Evolutionary conservation across 306 rosid species (phyloP), one percentile per base, ranked within the genome.

Genomic region (Ormosia emarginata): DNA sequence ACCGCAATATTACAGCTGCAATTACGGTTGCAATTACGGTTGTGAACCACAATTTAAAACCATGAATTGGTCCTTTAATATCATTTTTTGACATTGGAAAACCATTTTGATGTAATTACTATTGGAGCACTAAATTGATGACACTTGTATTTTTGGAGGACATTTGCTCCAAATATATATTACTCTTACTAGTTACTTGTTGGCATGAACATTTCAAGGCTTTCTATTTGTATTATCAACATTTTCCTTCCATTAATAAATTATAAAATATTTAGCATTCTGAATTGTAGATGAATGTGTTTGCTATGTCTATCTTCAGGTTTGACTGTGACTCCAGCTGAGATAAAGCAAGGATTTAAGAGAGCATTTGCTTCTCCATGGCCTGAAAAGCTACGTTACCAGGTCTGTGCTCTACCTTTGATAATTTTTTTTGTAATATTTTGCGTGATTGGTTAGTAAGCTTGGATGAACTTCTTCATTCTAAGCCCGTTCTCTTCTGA

Each of bases 371-470:
- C 93, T 81, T 94, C 94, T 85, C 86, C 94, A 0, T 95, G 97
- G 98, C 94, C 96, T 49, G 89, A 89, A 71, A 95, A 93, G 81
- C 91, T 95, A 14, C 95, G 99, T 11, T 95, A 95, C 90, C 90
- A 89, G 97, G 99, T 92, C 57, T 59, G 7, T 80, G 43, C 58
- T 79, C 47, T 58, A 32, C 79, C 68, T 56, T 55, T 49, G 69
- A 53, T 69, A 32, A 40, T 47, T 70, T 37, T 49, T 71, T 41
- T 65, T 71, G 39, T 58, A 41, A 63, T 61, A n/a, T 72, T 71
- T 68, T 40, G 44, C 62, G 17, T 49, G 57, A 64, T 67, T 44
- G 66, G 58, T 56, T 24, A 2, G 6, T 69, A 64, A 53, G 40
- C 74, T 84, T 13, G 15, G 17, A 36, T 73, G 62, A 30, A 64